Conservation (phyloP, 2,329 filamentous ascomycete species). For the Alternaria viburni region DNA sequence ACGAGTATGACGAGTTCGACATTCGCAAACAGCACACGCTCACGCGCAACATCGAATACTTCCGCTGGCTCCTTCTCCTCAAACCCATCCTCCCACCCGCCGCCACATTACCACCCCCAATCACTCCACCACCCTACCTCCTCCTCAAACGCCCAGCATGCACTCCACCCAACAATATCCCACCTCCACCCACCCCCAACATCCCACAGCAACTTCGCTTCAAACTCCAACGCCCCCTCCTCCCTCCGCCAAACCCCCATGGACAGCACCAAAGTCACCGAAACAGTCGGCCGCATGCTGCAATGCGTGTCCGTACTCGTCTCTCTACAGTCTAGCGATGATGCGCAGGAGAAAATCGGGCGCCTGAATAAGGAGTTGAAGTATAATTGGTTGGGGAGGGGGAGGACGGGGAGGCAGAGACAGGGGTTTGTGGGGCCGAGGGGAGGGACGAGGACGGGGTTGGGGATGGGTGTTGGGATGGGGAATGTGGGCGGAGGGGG, state of each 20-base stretch:
- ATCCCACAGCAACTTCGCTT: constrained; percentile 10
- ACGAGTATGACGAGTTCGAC: constrained; percentile 59
- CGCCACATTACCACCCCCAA: background rate
- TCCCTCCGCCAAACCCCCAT: constrained; percentile 42
- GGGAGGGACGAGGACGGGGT: constrained; percentile 53
- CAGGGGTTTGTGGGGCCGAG: constrained; percentile 79
- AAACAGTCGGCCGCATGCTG: constrained; percentile 93
- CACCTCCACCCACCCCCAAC: constrained; percentile 20
- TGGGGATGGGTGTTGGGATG: background rate
- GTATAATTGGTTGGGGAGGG: constrained; percentile 93
- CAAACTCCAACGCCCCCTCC: constrained; percentile 20
- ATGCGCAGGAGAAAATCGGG: constrained; percentile 78
- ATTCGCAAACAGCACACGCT: constrained; percentile 60
- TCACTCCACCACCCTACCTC: background rate
- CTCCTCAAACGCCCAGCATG: background rate
- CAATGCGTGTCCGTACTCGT: constrained; percentile 94
- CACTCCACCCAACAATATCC: background rate
- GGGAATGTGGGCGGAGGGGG: background rate
- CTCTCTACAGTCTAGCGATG: constrained; percentile 74
- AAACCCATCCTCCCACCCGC: constrained; percentile 25
- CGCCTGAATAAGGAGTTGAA: constrained; percentile 87
- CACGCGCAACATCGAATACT: constrained; percentile 86
- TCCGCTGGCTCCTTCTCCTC: constrained; percentile 57
- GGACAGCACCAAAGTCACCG: constrained; percentile 78
- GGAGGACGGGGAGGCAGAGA: constrained; percentile 85